A percentile compares a stretch with the other conserved stretches of the same genome.
phyloP scores from a whole-genome alignment of 148 eudicot species.

The Fagopyrum homotropicum region DNA sequence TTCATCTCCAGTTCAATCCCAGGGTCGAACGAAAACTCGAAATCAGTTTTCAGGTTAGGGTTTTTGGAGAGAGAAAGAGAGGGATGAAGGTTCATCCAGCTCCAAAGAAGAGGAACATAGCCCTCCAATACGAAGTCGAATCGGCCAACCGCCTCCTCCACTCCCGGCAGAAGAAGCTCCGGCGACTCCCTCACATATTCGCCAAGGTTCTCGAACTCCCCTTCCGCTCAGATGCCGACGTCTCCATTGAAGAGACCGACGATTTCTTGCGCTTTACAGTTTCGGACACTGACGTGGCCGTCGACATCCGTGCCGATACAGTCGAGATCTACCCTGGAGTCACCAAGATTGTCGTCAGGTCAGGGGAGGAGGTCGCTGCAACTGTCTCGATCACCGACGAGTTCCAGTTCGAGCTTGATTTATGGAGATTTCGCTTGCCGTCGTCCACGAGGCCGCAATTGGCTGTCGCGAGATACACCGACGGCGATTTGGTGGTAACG shows the following conservation, averaged over 20 bases:
- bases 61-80: background rate
- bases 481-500: conserved; percentile 48
- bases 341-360: conserved; percentile 48
- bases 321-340: conserved; percentile 61
- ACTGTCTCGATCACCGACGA: conserved; percentile 16
- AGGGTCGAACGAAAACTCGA: background rate
- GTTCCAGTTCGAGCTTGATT: conserved; percentile 35
- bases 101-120: conserved; percentile 6
- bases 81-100: conserved; percentile 8
- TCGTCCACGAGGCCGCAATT: conserved; percentile 41
- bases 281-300: conserved; percentile 8
- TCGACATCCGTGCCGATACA: conserved; percentile 31
- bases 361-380: conserved; percentile 12
- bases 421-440: conserved; percentile 73
- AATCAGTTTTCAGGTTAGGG: background rate
- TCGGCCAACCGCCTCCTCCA: background rate
- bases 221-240: conserved; percentile 51
- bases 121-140: conserved; percentile 5
- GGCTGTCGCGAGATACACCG: conserved; percentile 39
- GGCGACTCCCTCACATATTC: conserved; percentile 65
- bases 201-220: conserved; percentile 60
- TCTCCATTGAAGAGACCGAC: conserved; percentile 36
- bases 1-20: background rate
- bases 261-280: conserved; percentile 39
- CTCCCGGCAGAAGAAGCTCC: conserved; percentile 28